Evolutionary conservation across 1,284 basidiomycete genomes (phyloP).

Genomic region (Porogramme epimiltina): DNA sequence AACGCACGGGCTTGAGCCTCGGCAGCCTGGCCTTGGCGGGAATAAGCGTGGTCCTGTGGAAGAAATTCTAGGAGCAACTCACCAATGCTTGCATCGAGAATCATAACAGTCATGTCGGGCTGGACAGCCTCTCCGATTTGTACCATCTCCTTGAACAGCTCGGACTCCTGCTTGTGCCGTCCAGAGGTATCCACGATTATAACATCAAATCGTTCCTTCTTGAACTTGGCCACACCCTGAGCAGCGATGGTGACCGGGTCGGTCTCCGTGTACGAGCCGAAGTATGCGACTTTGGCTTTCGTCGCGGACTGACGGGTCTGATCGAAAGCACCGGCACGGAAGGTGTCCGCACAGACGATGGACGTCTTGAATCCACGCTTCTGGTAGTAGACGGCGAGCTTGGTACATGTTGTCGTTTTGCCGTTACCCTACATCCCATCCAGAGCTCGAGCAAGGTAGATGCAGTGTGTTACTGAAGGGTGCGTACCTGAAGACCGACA

Average conservation of each 20-base stretch:
- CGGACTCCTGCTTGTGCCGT: constrained; percentile 95
- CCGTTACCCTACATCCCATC: constrained; percentile 77
- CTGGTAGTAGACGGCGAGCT: constrained; percentile 97
- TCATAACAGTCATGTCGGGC: constrained; percentile 90
- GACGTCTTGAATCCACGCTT: constrained; percentile 97
- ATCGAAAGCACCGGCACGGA: constrained; percentile 99
- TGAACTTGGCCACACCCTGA: constrained; percentile 95
- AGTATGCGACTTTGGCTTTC: constrained; percentile 99
- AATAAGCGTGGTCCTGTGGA: neutral
- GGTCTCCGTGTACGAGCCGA: constrained; percentile 98
- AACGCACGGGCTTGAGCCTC: constrained; percentile 96
- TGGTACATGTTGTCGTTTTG: constrained; percentile 98
- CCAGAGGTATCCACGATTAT: constrained; percentile 99
- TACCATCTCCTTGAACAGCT: constrained; percentile 98
- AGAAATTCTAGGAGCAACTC: constrained; percentile 2
- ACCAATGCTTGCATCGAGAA: constrained; percentile 90
- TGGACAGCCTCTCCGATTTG: constrained; percentile 93
- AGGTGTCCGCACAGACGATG: constrained; percentile 99
- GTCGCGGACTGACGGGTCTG: constrained; percentile 95
- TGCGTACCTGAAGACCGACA: constrained; percentile 86
- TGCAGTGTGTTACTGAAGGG: neutral
- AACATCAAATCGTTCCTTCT: constrained; percentile 97
- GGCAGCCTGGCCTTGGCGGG: constrained; percentile 85
- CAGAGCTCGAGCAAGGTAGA: constrained; percentile 5
- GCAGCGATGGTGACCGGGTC: constrained; percentile 96